Evolutionary conservation across 1,284 basidiomycete species (phyloP).

Genomic region (Boletus sp.): DNA sequence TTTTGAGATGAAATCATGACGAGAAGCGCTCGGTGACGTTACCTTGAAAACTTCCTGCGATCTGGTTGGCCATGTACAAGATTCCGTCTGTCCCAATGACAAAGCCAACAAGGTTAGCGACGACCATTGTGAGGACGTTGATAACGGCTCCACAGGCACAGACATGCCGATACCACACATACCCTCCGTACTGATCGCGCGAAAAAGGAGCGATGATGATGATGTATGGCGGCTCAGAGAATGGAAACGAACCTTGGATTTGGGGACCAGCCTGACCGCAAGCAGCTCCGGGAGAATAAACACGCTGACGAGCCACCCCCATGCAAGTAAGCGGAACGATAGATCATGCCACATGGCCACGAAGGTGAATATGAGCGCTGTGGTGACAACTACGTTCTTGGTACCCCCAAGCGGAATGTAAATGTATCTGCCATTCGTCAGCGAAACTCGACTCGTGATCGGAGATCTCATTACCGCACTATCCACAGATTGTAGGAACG

Average conservation of each 20-base stretch:
- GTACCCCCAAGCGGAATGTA: slow-evolving; percentile 91
- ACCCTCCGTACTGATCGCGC: slow-evolving; percentile 55
- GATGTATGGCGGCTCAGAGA: no score
- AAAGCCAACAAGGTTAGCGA: slow-evolving; percentile 93
- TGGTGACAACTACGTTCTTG: slow-evolving; percentile 63
- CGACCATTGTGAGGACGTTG: slow-evolving; percentile 90
- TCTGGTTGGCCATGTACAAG: slow-evolving; percentile 60
- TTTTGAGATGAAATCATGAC: not conserved
- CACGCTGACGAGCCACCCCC: slow-evolving; percentile 94
- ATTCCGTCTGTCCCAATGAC: slow-evolving; percentile 88
- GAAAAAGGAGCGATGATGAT: slow-evolving; percentile 7
- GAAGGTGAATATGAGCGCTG: slow-evolving; percentile 87
- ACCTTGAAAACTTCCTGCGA: slow-evolving; percentile 70
- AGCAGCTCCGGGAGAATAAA: slow-evolving; percentile 89
- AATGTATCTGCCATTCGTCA: slow-evolving; percentile 64
- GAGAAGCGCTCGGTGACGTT: slow-evolving; percentile 12
- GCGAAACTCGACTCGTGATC: not conserved
- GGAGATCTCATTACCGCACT: slow-evolving; percentile 55
- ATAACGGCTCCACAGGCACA: slow-evolving; percentile 81
- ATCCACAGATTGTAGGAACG: slow-evolving; percentile 96
- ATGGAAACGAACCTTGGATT: slow-evolving; percentile 54
- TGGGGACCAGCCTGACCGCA: slow-evolving; percentile 57
- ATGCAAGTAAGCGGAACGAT: slow-evolving; percentile 82
- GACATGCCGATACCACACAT: slow-evolving; percentile 83
- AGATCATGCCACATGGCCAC: slow-evolving; percentile 99